Base-by-base conservation (phyloP, 208 protist species). In the Phytomonas francai region DNA sequence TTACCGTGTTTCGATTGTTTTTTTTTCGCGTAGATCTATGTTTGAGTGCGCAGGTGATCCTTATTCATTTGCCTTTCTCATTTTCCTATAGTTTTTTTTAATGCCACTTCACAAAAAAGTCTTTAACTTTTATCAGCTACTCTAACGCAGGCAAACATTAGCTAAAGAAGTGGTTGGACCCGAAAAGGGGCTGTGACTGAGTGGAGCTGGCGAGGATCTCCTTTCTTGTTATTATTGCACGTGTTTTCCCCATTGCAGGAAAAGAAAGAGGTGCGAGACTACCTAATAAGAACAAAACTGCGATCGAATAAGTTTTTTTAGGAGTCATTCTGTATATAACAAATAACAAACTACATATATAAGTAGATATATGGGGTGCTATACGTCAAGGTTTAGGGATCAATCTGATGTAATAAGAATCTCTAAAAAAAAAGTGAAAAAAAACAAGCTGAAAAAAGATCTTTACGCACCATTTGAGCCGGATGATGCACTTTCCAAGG, bases 381-480 rank as follows among this genome's bases (percentile, higher is more conserved):
- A 22, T 45, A 45, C 9, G 39, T 45, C 39, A 11, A 45, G 19
- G 39, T 14, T 14, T 45, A 45, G 39, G 11, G 39, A 45, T 45
- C 39, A 11, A 45, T 14, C 12, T 45, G 39, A 14, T 45, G 39
- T 45, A 14, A 16, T 14, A 45, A 45, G 19, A 45, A 22, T 16
- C 1, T 3, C 39, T 45, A 45, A 14, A 45, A 1, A 14, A 14
- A 11, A 22, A 16, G 12, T 14, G 39, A 45, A 45, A 16, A 45
- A 45, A 11, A 14, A 45, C 1, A 45, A 45, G 2, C 11, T 11
- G 19, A 7, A 45, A 45, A 45, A 45, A 14, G 39, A 45, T 14
- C 39, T 45, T 14, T 45, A 76, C 58, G 60, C 67, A 22, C 67
- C 70, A n/a, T 83, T 68, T 49, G 34, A 27, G 2, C 74, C 78